Conservation (phyloP, 495 filamentous ascomycete genomes). For the Staphylotrichum tortipilum region DNA sequence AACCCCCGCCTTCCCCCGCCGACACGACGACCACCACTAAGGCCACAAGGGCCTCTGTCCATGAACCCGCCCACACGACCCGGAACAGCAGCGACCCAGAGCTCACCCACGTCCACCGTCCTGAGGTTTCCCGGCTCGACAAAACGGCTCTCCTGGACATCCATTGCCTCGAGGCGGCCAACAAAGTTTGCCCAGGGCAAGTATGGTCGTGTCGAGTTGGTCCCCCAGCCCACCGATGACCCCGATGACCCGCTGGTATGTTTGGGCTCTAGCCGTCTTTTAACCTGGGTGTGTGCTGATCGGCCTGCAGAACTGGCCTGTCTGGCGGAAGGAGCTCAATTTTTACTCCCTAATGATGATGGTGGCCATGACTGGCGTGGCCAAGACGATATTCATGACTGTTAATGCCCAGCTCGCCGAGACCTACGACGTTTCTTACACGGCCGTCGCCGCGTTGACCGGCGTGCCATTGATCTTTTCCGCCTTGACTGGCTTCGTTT, state of each 20-base stretch:
- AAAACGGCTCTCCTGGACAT: conserved; percentile 29
- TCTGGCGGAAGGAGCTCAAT: conserved; percentile 42
- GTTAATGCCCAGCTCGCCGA: conserved; percentile 35
- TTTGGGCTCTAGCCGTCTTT: neutral
- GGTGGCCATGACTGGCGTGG: conserved; percentile 33
- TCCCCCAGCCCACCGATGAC: conserved; percentile 42
- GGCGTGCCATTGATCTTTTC: conserved; percentile 42
- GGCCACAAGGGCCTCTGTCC: conserved; percentile 14
- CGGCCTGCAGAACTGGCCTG: conserved; percentile 38
- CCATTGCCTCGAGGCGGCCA: conserved; percentile 27
- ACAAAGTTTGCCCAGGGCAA: conserved; percentile 42
- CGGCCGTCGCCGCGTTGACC: conserved; percentile 36
- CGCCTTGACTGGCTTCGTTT: conserved; percentile 32
- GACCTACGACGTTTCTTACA: conserved; percentile 35
- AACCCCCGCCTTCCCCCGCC: conserved; percentile 12
- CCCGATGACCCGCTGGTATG: conserved; percentile 42
- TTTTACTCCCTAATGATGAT: conserved; percentile 34
- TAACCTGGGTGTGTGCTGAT: neutral
- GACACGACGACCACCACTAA: conserved; percentile 15
- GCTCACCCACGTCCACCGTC: neutral
- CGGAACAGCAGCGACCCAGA: conserved; percentile 18
- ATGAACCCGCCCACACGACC: conserved; percentile 24
- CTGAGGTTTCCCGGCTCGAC: conserved; percentile 25
- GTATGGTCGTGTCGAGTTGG: conserved; percentile 34
- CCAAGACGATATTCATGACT: conserved; percentile 45